phyloP scores from a whole-genome alignment of 805 yeast genomes.

The Yamadazyma olivae region DNA sequence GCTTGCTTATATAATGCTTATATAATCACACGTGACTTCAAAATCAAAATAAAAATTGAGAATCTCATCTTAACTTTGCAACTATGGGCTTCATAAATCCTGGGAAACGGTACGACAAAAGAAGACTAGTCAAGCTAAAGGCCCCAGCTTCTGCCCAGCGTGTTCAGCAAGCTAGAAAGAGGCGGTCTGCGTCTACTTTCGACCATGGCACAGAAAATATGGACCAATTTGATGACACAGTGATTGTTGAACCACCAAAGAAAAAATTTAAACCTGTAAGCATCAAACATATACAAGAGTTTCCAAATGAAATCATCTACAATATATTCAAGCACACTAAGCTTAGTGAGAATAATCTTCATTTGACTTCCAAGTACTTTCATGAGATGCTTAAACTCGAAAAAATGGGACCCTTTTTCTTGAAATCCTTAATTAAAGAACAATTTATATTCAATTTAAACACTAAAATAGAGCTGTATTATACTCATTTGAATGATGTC shows the following conservation, averaged over 20 bases:
- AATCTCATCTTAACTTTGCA: slow-evolving; percentile 1
- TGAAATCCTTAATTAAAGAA: slow-evolving; percentile 4
- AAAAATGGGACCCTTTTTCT: slow-evolving; percentile 5
- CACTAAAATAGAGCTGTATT: slow-evolving; percentile 1
- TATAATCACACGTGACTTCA: no score
- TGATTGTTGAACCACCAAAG: no score
- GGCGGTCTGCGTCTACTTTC: no score
- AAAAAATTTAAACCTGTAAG: no score
- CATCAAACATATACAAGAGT: background rate
- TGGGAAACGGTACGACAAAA: slow-evolving; percentile 5
- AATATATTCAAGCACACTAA: slow-evolving; percentile 6
- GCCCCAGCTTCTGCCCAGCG: no score
- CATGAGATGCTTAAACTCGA: slow-evolving; percentile 4
- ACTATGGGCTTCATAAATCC: slow-evolving; percentile 12
- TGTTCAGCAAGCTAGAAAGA: no score
- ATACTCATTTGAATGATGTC: slow-evolving; percentile 1
- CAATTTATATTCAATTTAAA: slow-evolving; percentile 12
- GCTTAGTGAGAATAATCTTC: slow-evolving; percentile 9
- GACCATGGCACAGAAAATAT: no score
- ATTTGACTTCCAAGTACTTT: slow-evolving; percentile 8
- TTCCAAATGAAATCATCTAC: slow-evolving; percentile 10
- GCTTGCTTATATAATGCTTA: no score
- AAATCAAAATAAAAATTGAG: background rate
- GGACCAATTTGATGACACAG: no score
- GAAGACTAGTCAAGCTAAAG: slow-evolving; percentile 1